Conservation (phyloP, 805 yeast species). For the Myxozyma nipponensis region DNA sequence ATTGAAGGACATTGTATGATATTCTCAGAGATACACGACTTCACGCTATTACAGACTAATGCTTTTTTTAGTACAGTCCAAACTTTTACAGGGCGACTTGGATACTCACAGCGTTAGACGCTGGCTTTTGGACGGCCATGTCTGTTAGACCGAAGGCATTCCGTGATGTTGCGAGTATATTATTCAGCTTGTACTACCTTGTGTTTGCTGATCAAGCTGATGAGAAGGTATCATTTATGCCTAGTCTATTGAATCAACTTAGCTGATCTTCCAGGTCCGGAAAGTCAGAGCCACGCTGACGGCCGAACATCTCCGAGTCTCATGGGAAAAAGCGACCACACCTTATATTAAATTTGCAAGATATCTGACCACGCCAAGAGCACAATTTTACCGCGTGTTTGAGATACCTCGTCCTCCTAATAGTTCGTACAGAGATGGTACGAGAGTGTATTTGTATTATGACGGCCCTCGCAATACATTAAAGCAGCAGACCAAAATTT, state of each 20-base stretch:
- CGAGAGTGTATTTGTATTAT: slow-evolving; percentile 29
- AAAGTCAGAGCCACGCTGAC: slow-evolving; percentile 31
- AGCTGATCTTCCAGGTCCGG: slow-evolving; percentile 9
- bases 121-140: slow-evolving; percentile 38
- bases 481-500: slow-evolving; percentile 25
- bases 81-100: slow-evolving; percentile 33
- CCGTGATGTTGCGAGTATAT: slow-evolving; percentile 30
- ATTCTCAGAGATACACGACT: too few species aligned
- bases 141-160: slow-evolving; percentile 26
- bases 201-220: slow-evolving; percentile 35
- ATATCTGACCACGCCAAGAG: slow-evolving; percentile 27
- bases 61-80: slow-evolving; percentile 24
- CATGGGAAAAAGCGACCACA: slow-evolving; percentile 34
- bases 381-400: slow-evolving; percentile 18
- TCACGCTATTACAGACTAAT: too few species aligned
- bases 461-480: slow-evolving; percentile 32
- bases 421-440: slow-evolving; percentile 26
- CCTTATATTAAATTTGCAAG: slow-evolving; percentile 26
- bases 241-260: background rate
- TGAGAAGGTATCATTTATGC: slow-evolving; percentile 24
- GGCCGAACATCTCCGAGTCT: slow-evolving; percentile 31
- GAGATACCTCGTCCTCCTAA: slow-evolving; percentile 29
- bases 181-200: slow-evolving; percentile 32
- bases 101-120: slow-evolving; percentile 35
- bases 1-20: slow-evolving; percentile 23